phyloP scores from a whole-genome alignment of 1,284 basidiomycete genomes.

The Erythrobasidium hasegawianum region DNA sequence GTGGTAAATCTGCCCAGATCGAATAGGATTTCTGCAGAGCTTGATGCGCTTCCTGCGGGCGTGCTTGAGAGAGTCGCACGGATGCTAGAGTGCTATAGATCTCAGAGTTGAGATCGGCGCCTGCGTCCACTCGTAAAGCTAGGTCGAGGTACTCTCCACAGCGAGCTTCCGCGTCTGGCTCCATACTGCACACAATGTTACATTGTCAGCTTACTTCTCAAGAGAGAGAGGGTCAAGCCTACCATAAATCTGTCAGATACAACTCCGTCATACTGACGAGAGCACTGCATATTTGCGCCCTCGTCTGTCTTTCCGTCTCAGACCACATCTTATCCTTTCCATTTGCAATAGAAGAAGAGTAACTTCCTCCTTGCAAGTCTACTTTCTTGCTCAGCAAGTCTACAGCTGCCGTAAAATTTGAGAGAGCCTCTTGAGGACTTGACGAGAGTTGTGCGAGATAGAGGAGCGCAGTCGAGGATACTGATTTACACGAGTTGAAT shows the following conservation, averaged over 20 bases:
- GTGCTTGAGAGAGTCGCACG: conserved; percentile 81
- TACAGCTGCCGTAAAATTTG: conserved; percentile 75
- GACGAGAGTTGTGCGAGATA: conserved; percentile 83
- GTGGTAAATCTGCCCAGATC: conserved; percentile 53
- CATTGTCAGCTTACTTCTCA: background rate
- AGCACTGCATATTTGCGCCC: conserved; percentile 71
- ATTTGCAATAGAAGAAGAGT: conserved; percentile 30
- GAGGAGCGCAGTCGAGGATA: conserved; percentile 70
- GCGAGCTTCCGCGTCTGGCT: conserved; percentile 69
- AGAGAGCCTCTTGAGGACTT: conserved; percentile 70
- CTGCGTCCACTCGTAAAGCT: conserved; percentile 64
- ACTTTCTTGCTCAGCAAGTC: conserved; percentile 67
- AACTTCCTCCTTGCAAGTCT: conserved; percentile 45
- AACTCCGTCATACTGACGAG: conserved; percentile 89
- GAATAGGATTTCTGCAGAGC: conserved; percentile 68
- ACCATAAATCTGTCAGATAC: conserved; percentile 97
- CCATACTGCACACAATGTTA: conserved; percentile 58
- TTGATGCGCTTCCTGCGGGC: conserved; percentile 71
- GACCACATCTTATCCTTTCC: conserved; percentile 47
- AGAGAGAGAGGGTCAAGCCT: conserved; percentile 42
- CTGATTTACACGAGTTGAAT: conserved; percentile 61
- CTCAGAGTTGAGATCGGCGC: conserved; percentile 66
- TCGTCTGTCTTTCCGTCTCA: conserved; percentile 58
- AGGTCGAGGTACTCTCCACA: conserved; percentile 71
- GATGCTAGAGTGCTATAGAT: conserved; percentile 77